Base-by-base conservation (phyloP, 1,284 basidiomycete species). In the Ustilago trichophora region DNA sequence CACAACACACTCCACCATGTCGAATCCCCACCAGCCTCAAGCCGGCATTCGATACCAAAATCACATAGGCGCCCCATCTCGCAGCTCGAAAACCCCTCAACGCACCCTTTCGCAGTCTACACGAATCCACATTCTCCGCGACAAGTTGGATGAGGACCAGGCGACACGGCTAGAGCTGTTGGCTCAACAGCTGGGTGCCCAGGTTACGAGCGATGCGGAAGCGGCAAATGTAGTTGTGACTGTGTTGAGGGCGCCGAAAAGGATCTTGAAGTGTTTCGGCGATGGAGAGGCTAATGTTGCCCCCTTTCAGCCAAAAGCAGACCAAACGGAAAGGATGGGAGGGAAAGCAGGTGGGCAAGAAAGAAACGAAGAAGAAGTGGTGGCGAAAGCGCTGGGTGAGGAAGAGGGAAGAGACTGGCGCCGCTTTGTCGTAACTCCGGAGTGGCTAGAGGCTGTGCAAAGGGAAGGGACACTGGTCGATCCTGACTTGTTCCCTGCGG, bases 161-260 rank as follows among this genome's bases (percentile, higher is more conserved):
- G 57, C 42, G 1, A 26, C 19, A 13, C 3, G 22, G 6, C 21
- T 62, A 6, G 57, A 65, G 18, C 12, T 37, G 6, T 25, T 57
- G n/a, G 62, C 50, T 1, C 46, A 53, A 15, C n/a, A 22, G n/a
- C 32, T 71, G 25, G 68, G 68, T 12, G 68, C 59, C 3, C 68
- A 71, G 43, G 16, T 71, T 12, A 55, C 63, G 12, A 36, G 46
- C 3, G 15, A 10, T 0, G 32, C 63, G 0, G 36, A 32, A 24
- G 40, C 63, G 13, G 57, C 68, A 4, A 66, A 71, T 38, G 45
- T 71, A 4, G 27, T 71, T 6, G 50, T 71, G 21, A 71, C 68
- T 7, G 45, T 43, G 10, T 25, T 71, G 12, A 50, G 29, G 16
- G 68, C 68, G 18, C 68, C 68, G 2, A 71, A 71, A 34, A 21